phyloP scores from a whole-genome alignment of 345 rosid genomes.

The Pseudoturritis turrita region DNA sequence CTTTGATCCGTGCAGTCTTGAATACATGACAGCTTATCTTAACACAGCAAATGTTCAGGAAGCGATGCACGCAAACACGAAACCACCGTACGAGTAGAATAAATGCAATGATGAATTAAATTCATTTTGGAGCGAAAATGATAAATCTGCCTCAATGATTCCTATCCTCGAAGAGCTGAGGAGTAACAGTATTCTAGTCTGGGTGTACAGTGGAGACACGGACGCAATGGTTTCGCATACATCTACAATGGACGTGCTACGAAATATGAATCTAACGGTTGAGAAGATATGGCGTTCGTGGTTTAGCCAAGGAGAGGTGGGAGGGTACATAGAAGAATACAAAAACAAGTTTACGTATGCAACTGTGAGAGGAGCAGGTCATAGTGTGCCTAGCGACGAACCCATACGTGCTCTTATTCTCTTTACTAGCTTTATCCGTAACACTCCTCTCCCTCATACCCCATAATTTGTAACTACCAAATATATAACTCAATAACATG shows the following conservation, averaged over 20 bases:
- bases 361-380: slow-evolving; percentile 24
- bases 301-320: slow-evolving; percentile 48
- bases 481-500: no score
- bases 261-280: slow-evolving; percentile 52
- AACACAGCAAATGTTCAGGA: slow-evolving; percentile 54
- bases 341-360: neutral
- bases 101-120: slow-evolving; percentile 56
- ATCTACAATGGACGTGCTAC: slow-evolving; percentile 54
- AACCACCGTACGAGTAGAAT: slow-evolving; percentile 52
- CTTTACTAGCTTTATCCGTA: neutral
- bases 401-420: slow-evolving; percentile 1
- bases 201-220: slow-evolving; percentile 77
- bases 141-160: slow-evolving; percentile 41
- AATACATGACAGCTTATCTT: slow-evolving; percentile 48
- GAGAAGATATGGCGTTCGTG: slow-evolving; percentile 72
- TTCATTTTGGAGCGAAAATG: slow-evolving; percentile 42
- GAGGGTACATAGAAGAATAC: slow-evolving; percentile 11
- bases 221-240: slow-evolving; percentile 71
- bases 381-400: slow-evolving; percentile 1
- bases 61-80: slow-evolving; percentile 54
- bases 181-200: slow-evolving; percentile 50
- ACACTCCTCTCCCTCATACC: slow-evolving; percentile 3
- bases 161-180: slow-evolving; percentile 66
- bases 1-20: slow-evolving; percentile 51
- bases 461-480: no score